Percentiles rank a stretch among this genome's conserved stretches.
These are phyloP conservation scores for Sicyos edulis DNA, from an alignment of 306 rosid genomes.

Conservation along the genomic window DNA sequence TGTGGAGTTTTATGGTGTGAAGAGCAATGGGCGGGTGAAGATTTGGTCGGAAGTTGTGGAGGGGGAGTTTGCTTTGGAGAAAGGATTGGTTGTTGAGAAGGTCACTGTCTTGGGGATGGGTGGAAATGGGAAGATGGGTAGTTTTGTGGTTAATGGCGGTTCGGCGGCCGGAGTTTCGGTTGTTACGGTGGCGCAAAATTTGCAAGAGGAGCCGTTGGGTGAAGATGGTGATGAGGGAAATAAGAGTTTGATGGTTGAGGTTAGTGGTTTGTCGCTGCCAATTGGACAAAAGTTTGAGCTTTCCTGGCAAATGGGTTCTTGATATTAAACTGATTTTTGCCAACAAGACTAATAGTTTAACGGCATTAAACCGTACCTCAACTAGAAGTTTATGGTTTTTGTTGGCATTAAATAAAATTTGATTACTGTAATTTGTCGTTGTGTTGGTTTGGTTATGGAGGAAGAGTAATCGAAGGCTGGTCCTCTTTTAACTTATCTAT, in stretches of 20 bases:
- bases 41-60: conserved; percentile 82
- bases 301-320: conserved; percentile 62
- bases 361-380: no score
- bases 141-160: conserved; percentile 48
- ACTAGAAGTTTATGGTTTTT: no score
- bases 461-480: no score
- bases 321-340: conserved; percentile 4
- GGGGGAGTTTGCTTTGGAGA: conserved; percentile 62
- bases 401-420: no score
- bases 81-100: conserved; percentile 60
- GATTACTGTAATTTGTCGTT: no score
- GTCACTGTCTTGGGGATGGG: conserved; percentile 58
- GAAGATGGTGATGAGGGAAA: conserved; percentile 29
- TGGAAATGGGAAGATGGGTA: conserved; percentile 43
- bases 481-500: no score
- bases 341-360: no score
- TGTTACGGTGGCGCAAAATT: conserved; percentile 36
- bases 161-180: conserved; percentile 28
- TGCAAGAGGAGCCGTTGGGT: conserved; percentile 28
- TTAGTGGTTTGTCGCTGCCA: conserved; percentile 52
- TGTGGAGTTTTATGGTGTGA: conserved; percentile 50
- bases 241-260: conserved; percentile 48
- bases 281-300: conserved; percentile 67
- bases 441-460: no score
- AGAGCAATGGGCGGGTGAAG: conserved; percentile 51